These are phyloP conservation scores for Daldinia sp. DNA, from an alignment of 2,329 filamentous ascomycete genomes.

Conservation along the genomic window DNA sequence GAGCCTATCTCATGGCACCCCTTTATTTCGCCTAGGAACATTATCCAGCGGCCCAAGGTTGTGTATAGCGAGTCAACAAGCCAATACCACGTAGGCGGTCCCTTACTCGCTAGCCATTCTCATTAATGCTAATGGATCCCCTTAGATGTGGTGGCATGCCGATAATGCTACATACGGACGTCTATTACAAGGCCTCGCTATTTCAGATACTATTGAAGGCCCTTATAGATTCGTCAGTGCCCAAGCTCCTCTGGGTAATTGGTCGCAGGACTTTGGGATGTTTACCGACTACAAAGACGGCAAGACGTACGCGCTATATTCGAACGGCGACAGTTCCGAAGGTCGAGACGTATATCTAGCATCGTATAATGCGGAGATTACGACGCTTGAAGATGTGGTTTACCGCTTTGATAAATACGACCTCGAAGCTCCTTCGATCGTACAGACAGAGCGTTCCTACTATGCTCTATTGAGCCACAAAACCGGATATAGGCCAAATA, in stretches of 20 bases:
- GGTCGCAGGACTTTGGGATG: slow-evolving; percentile 69
- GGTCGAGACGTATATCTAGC: slow-evolving; percentile 66
- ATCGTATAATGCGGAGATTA: slow-evolving; percentile 60
- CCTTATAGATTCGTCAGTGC: slow-evolving; percentile 64
- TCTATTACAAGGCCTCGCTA: slow-evolving; percentile 64
- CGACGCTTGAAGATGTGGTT: slow-evolving; percentile 59
- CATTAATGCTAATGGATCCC: background rate
- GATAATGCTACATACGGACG: slow-evolving; percentile 65
- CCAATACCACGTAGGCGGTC: slow-evolving; percentile 61
- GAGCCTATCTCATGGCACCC: slow-evolving; percentile 62
- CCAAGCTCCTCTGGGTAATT: slow-evolving; percentile 65
- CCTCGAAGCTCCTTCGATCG: slow-evolving; percentile 66
- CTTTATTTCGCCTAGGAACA: slow-evolving; percentile 62
- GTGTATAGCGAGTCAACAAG: slow-evolving; percentile 62
- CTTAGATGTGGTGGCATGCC: slow-evolving; percentile 66
- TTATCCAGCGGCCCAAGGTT: slow-evolving; percentile 71
- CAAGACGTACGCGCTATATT: slow-evolving; percentile 64
- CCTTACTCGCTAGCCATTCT: background rate
- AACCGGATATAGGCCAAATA: slow-evolving; percentile 70
- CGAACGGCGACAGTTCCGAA: slow-evolving; percentile 63
- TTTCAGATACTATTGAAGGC: slow-evolving; percentile 59
- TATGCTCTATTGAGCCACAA: slow-evolving; percentile 70
- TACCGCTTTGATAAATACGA: slow-evolving; percentile 67
- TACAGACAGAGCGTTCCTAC: slow-evolving; percentile 67
- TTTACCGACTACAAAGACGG: slow-evolving; percentile 68